Evolutionary conservation across 2,329 filamentous ascomycete genomes (phyloP), one percentile per base, ranked within the genome.

Genomic region (Neofusicoccum sp.): DNA sequence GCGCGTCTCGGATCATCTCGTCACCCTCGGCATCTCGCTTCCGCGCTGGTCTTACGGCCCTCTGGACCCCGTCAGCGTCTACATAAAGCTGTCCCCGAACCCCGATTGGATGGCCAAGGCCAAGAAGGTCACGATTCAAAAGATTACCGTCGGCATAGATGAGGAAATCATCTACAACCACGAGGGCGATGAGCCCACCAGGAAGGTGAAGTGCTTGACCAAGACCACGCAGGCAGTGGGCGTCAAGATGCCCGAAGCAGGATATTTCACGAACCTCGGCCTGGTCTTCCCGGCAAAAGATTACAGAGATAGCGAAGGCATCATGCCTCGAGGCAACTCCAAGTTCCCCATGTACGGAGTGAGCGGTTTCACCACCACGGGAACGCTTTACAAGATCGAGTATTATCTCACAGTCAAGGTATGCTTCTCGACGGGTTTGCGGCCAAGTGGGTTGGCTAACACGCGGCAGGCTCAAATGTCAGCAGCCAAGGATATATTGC

Each of bases 141-240:
- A 95, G 73, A 95, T 99, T 69, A 97, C 93, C 1, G 88, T 98
- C 45, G 87, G 88, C 11, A 96, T 99, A 69, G 95, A 98, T 73
- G 95, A 99, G 77, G 94, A 98, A 74, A 96, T 98, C 64, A 96
- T 95, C n/a, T 99, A 91, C 79, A 98, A 99, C 68, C 95, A 95
- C 34, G 94, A 98, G 77, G 95, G 95, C 54, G 95, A 98, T 73
- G 95, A 98, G 74, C 93, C 93, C 33, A 91, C 91, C 36, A 91
- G 92, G 68, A 97, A 96, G 77, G 82, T 92, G 68, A 97, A 96
- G 77, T 90, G 89, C 63, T 81, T 99, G 67, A 89, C 91, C 31
- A 95, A 93, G 76, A 90, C 94, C 70, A 89, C 89, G 1, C 92
- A 97, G 71, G 80, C 83, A 0, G 88, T 99, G 34, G 90, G 91